phyloP scores from a whole-genome alignment of 1,284 basidiomycete species.

The Chiua sp. region DNA sequence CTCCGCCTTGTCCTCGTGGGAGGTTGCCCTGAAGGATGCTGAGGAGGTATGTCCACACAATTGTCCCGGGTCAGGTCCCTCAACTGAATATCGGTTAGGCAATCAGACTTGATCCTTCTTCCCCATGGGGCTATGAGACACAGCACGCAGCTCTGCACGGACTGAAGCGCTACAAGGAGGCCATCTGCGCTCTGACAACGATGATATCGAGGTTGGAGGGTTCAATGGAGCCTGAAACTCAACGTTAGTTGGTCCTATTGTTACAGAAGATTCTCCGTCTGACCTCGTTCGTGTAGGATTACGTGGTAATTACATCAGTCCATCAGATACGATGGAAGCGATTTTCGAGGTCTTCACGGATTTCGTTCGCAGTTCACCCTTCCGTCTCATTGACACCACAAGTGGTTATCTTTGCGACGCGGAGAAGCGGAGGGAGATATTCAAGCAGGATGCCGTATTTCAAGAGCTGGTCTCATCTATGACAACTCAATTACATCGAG shows the following conservation, averaged over 20 bases:
- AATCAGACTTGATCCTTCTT: conserved; percentile 16
- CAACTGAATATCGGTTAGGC: conserved; percentile 11
- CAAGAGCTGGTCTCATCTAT: conserved; percentile 26
- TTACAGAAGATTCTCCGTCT: neutral
- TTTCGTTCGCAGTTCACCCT: conserved; percentile 3
- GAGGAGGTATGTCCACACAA: conserved; percentile 17
- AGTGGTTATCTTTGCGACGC: conserved; percentile 27
- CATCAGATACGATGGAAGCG: conserved; percentile 7
- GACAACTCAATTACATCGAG: conserved; percentile 7
- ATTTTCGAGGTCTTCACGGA: conserved; percentile 4
- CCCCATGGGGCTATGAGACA: conserved; percentile 22
- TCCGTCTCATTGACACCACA: conserved; percentile 21
- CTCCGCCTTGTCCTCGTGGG: conserved; percentile 8
- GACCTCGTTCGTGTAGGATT: conserved; percentile 13
- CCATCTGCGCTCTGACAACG: conserved; percentile 9
- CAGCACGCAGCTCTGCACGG: conserved; percentile 22
- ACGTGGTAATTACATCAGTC: conserved; percentile 14
- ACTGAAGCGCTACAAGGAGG: conserved; percentile 17
- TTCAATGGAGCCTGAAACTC: conserved; percentile 18
- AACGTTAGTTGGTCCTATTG: conserved; percentile 10
- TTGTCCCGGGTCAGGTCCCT: neutral
- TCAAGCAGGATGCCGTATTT: conserved; percentile 20
- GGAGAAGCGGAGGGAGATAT: conserved; percentile 17
- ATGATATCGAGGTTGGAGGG: conserved; percentile 16
- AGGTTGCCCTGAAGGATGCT: conserved; percentile 24